Conservation (phyloP, 1,139 yeast genomes). For the Protomyces arabidopsidicola region DNA sequence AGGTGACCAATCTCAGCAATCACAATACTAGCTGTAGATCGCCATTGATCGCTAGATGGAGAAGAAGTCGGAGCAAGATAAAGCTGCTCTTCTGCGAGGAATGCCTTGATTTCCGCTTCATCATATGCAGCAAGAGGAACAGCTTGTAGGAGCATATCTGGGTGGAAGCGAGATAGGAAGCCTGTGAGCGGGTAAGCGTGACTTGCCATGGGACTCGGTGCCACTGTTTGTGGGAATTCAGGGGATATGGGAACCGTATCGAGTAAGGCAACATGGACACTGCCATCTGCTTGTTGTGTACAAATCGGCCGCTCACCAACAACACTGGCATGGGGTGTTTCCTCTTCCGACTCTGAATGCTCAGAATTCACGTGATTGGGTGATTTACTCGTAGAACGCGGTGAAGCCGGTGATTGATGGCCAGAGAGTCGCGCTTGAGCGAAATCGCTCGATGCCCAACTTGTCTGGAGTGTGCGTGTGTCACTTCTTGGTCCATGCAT, state of each 20-base stretch:
- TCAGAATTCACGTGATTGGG: neutral
- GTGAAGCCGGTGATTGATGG: neutral
- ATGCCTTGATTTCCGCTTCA: slow-evolving; percentile 6
- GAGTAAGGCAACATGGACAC: slow-evolving; percentile 10
- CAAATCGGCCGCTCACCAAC: neutral
- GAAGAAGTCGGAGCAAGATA: neutral
- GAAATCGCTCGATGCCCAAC: slow-evolving; percentile 17
- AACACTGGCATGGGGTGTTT: neutral
- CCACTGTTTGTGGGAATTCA: neutral
- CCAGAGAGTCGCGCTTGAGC: neutral
- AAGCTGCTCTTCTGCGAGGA: slow-evolving; percentile 12
- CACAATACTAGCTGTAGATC: slow-evolving; percentile 7
- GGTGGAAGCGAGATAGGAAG: slow-evolving; percentile 18
- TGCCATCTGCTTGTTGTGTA: slow-evolving; percentile 2
- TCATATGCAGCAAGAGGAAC: slow-evolving; percentile 2
- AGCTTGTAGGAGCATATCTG: slow-evolving; percentile 23
- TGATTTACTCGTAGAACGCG: neutral
- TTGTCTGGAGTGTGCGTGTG: slow-evolving; percentile 13
- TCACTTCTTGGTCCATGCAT: slow-evolving; percentile 7
- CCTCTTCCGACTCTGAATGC: neutral
- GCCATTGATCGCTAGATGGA: neutral
- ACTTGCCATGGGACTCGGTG: neutral
- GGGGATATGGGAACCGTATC: slow-evolving; percentile 5
- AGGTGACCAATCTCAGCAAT: slow-evolving; percentile 15
- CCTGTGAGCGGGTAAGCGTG: slow-evolving; percentile 14